Evolutionary conservation across 2,329 filamentous ascomycete species (phyloP).

Genomic region (Clarireedia monteithiana): DNA sequence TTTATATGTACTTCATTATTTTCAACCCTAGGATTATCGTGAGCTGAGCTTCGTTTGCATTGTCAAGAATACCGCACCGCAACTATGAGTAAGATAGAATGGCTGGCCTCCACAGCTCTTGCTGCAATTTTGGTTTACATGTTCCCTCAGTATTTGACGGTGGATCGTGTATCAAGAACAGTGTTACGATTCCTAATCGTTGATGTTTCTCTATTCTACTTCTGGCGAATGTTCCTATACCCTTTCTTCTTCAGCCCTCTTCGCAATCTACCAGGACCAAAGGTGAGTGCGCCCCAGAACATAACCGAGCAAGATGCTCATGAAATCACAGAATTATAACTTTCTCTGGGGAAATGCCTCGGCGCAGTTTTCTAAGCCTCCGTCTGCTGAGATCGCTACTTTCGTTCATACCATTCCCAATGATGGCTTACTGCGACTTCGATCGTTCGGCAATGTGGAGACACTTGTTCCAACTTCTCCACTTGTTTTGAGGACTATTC

Average conservation of each 20-base stretch:
- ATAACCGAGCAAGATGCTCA: too few relatives aligned
- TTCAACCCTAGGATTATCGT: too few relatives aligned
- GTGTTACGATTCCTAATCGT: neutral
- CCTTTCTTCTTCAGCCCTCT: constrained; percentile 14
- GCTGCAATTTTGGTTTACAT: neutral
- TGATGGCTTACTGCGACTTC: constrained; percentile 59
- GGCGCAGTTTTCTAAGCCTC: neutral
- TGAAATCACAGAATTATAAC: neutral
- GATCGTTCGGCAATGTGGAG: constrained; percentile 51
- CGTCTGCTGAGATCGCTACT: constrained; percentile 12
- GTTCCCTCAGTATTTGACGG: constrained; percentile 1
- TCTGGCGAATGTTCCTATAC: constrained; percentile 9
- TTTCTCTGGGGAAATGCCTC: neutral
- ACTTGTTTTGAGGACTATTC: constrained; percentile 58
- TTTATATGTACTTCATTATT: neutral
- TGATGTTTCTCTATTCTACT: neutral
- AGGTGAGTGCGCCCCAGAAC: neutral
- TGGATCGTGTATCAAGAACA: constrained; percentile 1
- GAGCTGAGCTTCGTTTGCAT: too few relatives aligned
- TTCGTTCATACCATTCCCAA: constrained; percentile 51
- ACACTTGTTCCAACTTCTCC: constrained; percentile 49
- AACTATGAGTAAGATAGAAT: constrained; percentile 4
- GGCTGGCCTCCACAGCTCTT: neutral
- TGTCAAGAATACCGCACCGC: neutral
- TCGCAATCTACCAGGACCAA: constrained; percentile 8